Conservation (phyloP, 2,329 filamentous ascomycete species). For the Colletotrichum sp. region DNA sequence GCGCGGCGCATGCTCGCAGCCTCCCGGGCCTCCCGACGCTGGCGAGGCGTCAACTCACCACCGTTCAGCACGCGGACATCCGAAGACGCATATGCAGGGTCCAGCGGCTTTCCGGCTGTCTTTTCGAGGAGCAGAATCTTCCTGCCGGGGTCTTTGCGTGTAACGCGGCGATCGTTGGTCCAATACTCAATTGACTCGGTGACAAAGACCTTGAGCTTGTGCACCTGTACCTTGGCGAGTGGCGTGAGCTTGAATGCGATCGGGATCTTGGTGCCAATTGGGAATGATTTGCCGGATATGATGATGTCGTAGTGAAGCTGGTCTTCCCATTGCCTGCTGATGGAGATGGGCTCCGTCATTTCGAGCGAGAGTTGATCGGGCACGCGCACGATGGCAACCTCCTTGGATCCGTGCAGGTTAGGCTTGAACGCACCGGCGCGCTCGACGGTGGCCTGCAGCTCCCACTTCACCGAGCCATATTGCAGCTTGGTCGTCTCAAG, state of each 20-base stretch:
- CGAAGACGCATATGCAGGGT: slow-evolving; percentile 75
- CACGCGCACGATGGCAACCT: slow-evolving; percentile 83
- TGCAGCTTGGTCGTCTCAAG: slow-evolving; percentile 90
- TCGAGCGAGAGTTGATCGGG: slow-evolving; percentile 89
- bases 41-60: slow-evolving; percentile 69
- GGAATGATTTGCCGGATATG: slow-evolving; percentile 94
- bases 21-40: slow-evolving; percentile 53
- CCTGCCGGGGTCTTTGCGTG: slow-evolving; percentile 80
- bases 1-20: slow-evolving; percentile 57
- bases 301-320: slow-evolving; percentile 96
- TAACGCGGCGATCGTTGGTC: slow-evolving; percentile 84
- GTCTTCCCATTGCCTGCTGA: slow-evolving; percentile 93
- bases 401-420: slow-evolving; percentile 82
- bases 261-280: slow-evolving; percentile 84
- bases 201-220: slow-evolving; percentile 89
- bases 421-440: slow-evolving; percentile 89
- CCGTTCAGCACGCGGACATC: slow-evolving; percentile 79
- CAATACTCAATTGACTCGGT: slow-evolving; percentile 93
- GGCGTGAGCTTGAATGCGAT: slow-evolving; percentile 95
- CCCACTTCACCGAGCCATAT: slow-evolving; percentile 86
- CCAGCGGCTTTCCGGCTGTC: slow-evolving; percentile 77
- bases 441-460: slow-evolving; percentile 84
- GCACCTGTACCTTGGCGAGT: slow-evolving; percentile 89
- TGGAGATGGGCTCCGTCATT: slow-evolving; percentile 91
- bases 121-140: slow-evolving; percentile 92